These are phyloP conservation scores for Friedmanniomyces endolithicus DNA, from an alignment of 495 filamentous ascomycete species.

Conservation along the genomic window DNA sequence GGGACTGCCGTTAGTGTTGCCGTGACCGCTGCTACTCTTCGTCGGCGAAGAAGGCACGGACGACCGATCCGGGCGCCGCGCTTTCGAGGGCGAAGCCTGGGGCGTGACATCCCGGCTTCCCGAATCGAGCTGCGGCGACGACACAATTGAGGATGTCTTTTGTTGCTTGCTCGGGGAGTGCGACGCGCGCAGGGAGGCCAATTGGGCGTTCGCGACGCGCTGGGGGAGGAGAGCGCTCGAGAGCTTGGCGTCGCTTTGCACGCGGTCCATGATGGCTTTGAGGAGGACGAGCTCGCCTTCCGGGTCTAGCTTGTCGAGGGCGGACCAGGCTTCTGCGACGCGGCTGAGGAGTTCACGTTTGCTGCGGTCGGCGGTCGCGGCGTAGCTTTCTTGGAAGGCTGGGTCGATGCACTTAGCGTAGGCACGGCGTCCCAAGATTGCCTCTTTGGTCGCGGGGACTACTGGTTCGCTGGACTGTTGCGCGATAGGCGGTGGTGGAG, in stretches of 20 bases:
- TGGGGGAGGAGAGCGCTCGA: slow-evolving; percentile 25
- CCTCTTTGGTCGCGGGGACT: slow-evolving; percentile 55
- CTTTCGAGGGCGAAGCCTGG: slow-evolving; percentile 8
- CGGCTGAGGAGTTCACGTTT: slow-evolving; percentile 72
- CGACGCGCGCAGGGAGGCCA: slow-evolving; percentile 10
- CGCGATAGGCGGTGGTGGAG: background rate
- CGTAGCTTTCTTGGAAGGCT: slow-evolving; percentile 69
- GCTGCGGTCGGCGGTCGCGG: slow-evolving; percentile 57
- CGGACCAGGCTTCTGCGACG: slow-evolving; percentile 71
- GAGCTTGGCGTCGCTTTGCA: slow-evolving; percentile 35
- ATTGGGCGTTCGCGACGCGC: slow-evolving; percentile 16
- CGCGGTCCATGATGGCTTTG: slow-evolving; percentile 50
- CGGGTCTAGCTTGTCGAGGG: slow-evolving; percentile 75
- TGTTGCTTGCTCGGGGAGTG: slow-evolving; percentile 7
- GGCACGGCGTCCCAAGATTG: slow-evolving; percentile 60
- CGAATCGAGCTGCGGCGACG: background rate
- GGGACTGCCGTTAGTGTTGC: slow-evolving; percentile 25
- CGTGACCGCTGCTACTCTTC: slow-evolving; percentile 5
- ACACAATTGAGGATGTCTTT: background rate
- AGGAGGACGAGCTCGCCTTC: slow-evolving; percentile 82
- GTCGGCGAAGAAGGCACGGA: slow-evolving; percentile 10
- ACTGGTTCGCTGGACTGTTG: slow-evolving; percentile 18
- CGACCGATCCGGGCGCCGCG: background rate
- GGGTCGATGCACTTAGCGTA: slow-evolving; percentile 69
- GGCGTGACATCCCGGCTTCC: slow-evolving; percentile 6